A percentile compares a stretch with the other conserved stretches of the same genome.
These are phyloP conservation scores for Sugiyamaella smithiae DNA, from an alignment of 805 yeast genomes.

Conservation along the genomic window DNA sequence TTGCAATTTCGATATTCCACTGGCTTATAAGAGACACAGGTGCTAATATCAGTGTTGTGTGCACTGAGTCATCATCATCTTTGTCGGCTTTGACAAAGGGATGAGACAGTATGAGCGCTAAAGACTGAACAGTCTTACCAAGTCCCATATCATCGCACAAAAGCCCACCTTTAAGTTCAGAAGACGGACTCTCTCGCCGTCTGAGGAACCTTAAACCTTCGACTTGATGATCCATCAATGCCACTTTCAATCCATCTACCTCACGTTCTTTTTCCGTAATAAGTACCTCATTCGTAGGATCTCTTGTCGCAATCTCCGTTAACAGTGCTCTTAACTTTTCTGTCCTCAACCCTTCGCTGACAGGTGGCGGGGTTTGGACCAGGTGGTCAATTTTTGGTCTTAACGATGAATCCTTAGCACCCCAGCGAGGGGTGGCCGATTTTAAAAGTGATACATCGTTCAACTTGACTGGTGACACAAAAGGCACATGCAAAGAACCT, in stretches of 20 bases:
- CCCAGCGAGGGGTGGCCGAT: background rate
- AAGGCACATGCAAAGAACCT: background rate
- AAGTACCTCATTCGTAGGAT: background rate
- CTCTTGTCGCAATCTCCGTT: background rate
- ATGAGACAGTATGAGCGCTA: constrained; percentile 56
- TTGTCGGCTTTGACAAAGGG: constrained; percentile 13
- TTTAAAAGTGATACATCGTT: background rate
- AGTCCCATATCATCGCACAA: constrained; percentile 89
- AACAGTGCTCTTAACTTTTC: background rate
- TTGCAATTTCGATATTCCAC: constrained; percentile 40
- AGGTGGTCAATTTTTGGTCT: background rate
- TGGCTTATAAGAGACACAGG: constrained; percentile 44
- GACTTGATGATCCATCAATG: constrained; percentile 43
- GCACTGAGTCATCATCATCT: background rate
- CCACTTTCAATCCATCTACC: constrained; percentile 41
- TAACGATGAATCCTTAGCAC: background rate
- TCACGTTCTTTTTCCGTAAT: constrained; percentile 8
- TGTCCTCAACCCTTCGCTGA: background rate
- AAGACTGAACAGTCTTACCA: constrained; percentile 80
- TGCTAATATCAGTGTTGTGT: constrained; percentile 40
- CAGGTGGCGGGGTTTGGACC: background rate
- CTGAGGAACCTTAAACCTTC: constrained; percentile 44
- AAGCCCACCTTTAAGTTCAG: constrained; percentile 42
- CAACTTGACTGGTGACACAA: background rate
- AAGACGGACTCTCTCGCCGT: constrained; percentile 36